Evolutionary conservation across 2,329 filamentous ascomycete genomes (phyloP).

Genomic region (Pseudopithomyces maydicus): DNA sequence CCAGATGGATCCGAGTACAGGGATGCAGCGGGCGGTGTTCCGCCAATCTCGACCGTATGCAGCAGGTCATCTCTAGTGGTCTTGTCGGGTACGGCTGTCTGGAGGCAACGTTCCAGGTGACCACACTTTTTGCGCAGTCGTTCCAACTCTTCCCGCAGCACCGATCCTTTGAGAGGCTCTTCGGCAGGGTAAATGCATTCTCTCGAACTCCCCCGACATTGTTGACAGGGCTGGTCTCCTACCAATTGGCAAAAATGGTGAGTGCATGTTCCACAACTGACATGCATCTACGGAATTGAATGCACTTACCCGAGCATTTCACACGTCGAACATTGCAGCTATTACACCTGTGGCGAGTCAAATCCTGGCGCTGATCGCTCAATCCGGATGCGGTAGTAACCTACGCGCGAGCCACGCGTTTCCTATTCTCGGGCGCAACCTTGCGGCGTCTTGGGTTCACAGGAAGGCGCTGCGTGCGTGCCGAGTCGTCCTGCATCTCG

Average conservation of each 20-base stretch:
- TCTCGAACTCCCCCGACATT: conserved; percentile 22
- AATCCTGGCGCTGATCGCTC: background rate
- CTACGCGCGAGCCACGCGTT: conserved; percentile 29
- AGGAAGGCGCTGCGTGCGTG: conserved; percentile 19
- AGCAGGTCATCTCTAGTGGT: conserved; percentile 18
- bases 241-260: background rate
- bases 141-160: conserved; percentile 27
- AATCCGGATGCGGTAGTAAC: conserved; percentile 3
- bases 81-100: conserved; percentile 19
- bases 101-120: conserved; percentile 23
- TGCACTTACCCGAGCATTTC: conserved; percentile 24
- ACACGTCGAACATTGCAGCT: conserved; percentile 32
- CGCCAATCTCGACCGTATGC: conserved; percentile 15
- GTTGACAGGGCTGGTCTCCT: conserved; percentile 29
- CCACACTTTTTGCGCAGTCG: conserved; percentile 26
- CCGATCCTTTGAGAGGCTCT: conserved; percentile 21
- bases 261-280: background rate
- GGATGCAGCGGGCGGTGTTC: conserved; percentile 9
- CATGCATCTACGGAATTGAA: background rate
- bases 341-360: conserved; percentile 26
- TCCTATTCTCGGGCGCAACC: conserved; percentile 26
- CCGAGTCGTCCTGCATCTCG: conserved; percentile 4
- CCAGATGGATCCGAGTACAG: conserved; percentile 13
- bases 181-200: conserved; percentile 29
- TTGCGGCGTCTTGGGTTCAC: conserved; percentile 31